These are phyloP conservation scores for Sugiyamaella grinbergsii DNA, from an alignment of 1,139 yeast genomes.

Conservation along the genomic window DNA sequence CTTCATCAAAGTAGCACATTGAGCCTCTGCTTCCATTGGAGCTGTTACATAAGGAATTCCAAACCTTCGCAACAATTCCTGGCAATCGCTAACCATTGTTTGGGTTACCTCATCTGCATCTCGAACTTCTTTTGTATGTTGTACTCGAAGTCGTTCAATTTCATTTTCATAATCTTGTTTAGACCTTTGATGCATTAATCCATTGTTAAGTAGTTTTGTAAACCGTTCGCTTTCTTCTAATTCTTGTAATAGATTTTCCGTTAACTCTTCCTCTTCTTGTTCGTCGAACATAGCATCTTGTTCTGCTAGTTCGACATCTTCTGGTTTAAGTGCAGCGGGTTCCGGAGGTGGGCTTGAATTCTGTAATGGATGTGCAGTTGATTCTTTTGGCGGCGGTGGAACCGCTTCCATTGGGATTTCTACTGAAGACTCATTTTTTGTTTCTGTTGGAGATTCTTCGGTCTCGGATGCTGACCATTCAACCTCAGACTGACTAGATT, in stretches of 20 bases:
- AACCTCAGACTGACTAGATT: neutral
- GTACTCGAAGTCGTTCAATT: constrained; percentile 52
- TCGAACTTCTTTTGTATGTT: constrained; percentile 67
- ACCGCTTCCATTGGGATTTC: too few species aligned
- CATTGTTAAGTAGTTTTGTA: constrained; percentile 49
- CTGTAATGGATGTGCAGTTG: too few species aligned
- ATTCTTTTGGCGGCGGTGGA: too few species aligned
- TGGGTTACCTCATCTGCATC: constrained; percentile 92
- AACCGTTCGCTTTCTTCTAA: constrained; percentile 71
- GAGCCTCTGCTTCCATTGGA: constrained; percentile 99
- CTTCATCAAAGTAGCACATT: constrained; percentile 75
- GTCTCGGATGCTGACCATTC: constrained; percentile 1
- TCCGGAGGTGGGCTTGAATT: neutral
- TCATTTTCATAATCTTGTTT: constrained; percentile 52
- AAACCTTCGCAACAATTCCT: constrained; percentile 77
- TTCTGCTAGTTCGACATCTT: constrained; percentile 34
- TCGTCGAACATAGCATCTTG: constrained; percentile 56
- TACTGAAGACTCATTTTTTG: neutral
- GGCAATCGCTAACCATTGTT: constrained; percentile 86
- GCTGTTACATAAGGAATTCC: constrained; percentile 95
- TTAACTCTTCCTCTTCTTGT: constrained; percentile 70
- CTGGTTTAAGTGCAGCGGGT: neutral
- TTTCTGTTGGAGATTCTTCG: constrained; percentile 1
- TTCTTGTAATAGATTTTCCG: constrained; percentile 65
- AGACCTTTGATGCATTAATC: constrained; percentile 17